phyloP scores from a whole-genome alignment of 306 rosid species.

The Cicer pinnatifidum region DNA sequence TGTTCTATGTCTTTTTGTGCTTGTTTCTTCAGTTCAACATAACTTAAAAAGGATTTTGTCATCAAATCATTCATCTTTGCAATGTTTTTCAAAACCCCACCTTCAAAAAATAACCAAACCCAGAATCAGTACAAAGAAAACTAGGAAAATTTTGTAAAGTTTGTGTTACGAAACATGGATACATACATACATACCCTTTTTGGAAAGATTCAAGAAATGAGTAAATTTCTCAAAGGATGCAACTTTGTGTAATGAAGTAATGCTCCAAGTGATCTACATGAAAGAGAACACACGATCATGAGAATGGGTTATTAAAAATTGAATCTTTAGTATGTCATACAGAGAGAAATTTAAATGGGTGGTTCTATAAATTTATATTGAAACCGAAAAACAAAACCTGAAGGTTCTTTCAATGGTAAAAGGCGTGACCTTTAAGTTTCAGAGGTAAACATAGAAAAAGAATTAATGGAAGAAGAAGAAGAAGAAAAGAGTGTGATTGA shows the following conservation, averaged over 20 bases:
- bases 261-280: slow-evolving; percentile 48
- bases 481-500: not conserved
- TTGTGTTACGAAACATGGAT: not conserved
- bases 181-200: slow-evolving; percentile 48
- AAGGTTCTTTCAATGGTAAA: not conserved
- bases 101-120: slow-evolving; percentile 44
- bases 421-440: no score
- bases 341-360: not conserved
- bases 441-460: not conserved
- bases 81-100: slow-evolving; percentile 47
- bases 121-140: slow-evolving; percentile 4
- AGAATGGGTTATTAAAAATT: not conserved
- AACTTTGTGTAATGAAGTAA: slow-evolving; percentile 21
- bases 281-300: slow-evolving; percentile 24
- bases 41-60: slow-evolving; percentile 90
- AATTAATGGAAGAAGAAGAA: slow-evolving; percentile 19
- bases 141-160: slow-evolving; percentile 9
- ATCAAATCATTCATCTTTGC: slow-evolving; percentile 91
- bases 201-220: slow-evolving; percentile 53
- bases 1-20: slow-evolving; percentile 64
- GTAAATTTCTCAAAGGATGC: slow-evolving; percentile 49
- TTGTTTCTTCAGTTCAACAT: slow-evolving; percentile 85
- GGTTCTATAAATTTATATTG: not conserved
- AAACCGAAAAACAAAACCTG: not conserved
- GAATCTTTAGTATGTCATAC: not conserved